phyloP scores from a whole-genome alignment of 2,329 filamentous ascomycete species.

The Biscogniauxia mediterranea region DNA sequence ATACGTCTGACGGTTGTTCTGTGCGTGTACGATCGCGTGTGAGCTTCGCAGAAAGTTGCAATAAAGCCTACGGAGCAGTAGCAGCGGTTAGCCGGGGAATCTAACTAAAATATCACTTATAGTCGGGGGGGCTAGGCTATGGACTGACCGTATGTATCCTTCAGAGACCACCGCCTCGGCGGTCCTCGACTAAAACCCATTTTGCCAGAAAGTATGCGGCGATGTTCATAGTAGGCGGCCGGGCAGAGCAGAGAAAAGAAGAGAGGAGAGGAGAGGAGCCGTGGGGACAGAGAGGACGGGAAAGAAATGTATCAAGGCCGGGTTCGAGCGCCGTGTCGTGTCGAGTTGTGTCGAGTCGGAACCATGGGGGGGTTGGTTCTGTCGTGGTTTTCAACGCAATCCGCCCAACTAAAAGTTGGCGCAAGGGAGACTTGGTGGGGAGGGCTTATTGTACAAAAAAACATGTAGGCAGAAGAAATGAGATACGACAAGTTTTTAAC shows the following conservation, averaged over 20 bases:
- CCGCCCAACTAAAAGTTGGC: no score
- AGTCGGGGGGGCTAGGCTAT: background rate
- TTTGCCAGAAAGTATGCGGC: background rate
- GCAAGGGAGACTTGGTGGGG: no score
- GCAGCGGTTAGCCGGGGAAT: conserved; percentile 2
- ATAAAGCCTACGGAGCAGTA: conserved; percentile 29
- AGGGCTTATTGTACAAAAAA: no score
- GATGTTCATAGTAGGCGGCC: background rate
- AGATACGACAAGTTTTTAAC: no score
- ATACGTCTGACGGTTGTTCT: conserved; percentile 4
- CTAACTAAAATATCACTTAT: background rate
- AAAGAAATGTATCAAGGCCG: no score
- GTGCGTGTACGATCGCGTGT: conserved; percentile 16
- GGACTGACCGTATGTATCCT: conserved; percentile 33
- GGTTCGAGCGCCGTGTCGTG: no score
- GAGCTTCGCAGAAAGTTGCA: conserved; percentile 30
- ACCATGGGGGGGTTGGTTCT: no score
- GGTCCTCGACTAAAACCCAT: conserved; percentile 28
- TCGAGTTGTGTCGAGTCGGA: no score
- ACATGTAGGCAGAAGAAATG: no score
- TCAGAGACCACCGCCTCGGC: conserved; percentile 32
- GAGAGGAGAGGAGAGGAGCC: background rate
- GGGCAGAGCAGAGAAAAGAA: background rate
- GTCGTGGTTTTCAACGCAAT: no score
- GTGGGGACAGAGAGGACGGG: no score